phyloP scores from a whole-genome alignment of 495 filamentous ascomycete genomes.

The Massariosphaeria phaeospora region DNA sequence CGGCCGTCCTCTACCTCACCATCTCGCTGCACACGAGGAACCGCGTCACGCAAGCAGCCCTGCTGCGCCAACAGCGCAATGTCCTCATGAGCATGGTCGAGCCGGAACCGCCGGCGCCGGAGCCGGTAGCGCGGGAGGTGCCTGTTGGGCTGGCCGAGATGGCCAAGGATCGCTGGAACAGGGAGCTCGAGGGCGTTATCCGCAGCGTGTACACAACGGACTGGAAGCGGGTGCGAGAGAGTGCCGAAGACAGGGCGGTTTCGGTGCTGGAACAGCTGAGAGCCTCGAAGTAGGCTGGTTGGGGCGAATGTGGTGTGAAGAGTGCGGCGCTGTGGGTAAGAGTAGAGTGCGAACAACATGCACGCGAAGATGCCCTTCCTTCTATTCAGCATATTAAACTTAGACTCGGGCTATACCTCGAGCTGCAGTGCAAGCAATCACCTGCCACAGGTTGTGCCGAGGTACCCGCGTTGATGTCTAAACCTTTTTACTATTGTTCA shows the following conservation, averaged over 20 bases:
- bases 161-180: conserved; percentile 44
- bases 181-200: conserved; percentile 37
- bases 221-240: conserved; percentile 38
- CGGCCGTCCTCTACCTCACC: conserved; percentile 74
- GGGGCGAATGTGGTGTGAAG: conserved; percentile 1
- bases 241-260: conserved; percentile 34
- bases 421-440: no score
- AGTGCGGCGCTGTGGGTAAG: no score
- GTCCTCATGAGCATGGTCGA: conserved; percentile 50
- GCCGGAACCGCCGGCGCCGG: conserved; percentile 61
- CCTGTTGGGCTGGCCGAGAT: conserved; percentile 36
- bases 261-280: conserved; percentile 29
- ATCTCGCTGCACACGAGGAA: conserved; percentile 67
- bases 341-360: no score
- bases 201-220: conserved; percentile 35
- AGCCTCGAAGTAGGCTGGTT: conserved; percentile 25
- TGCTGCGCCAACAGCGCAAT: conserved; percentile 65
- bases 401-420: no score
- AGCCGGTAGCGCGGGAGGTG: conserved; percentile 51
- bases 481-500: no score
- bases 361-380: conserved; percentile 7
- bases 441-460: no score
- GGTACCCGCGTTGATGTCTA: no score
- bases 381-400: no score
- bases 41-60: conserved; percentile 62